Evolutionary conservation across 2,329 filamentous ascomycete genomes (phyloP).

Genomic region (Exophiala sp.): DNA sequence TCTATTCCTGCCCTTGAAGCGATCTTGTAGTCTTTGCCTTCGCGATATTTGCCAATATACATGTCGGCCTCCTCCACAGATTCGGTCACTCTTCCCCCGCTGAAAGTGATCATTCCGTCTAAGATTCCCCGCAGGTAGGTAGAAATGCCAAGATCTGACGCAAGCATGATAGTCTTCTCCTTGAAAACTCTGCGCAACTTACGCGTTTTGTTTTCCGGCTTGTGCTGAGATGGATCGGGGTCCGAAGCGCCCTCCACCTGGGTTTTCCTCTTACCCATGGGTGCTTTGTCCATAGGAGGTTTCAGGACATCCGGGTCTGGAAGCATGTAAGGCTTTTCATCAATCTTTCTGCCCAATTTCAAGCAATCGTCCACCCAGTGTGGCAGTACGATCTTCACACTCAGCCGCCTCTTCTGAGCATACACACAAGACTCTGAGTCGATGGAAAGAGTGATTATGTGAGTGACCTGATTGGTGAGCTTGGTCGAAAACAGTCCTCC

Average conservation of each 20-base stretch:
- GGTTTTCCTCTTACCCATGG: constrained; percentile 52
- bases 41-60: constrained; percentile 80
- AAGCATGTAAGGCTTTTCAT: constrained; percentile 76
- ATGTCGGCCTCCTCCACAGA: constrained; percentile 67
- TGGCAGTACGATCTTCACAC: constrained; percentile 78
- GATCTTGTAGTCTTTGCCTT: constrained; percentile 68
- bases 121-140: constrained; percentile 62
- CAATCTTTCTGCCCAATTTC: constrained; percentile 83
- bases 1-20: constrained; percentile 73
- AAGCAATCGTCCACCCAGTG: constrained; percentile 91
- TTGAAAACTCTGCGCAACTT: constrained; percentile 64
- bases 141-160: constrained; percentile 65
- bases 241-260: constrained; percentile 61
- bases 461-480: constrained; percentile 70
- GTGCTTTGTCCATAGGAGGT: constrained; percentile 47
- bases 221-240: constrained; percentile 33
- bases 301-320: constrained; percentile 80
- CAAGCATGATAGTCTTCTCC: constrained; percentile 70
- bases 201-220: constrained; percentile 31
- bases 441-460: constrained; percentile 75
- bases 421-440: constrained; percentile 65
- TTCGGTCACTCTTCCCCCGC: constrained; percentile 64
- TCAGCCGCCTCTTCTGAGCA: constrained; percentile 59
- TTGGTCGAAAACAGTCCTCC: constrained; percentile 73
- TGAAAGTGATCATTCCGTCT: constrained; percentile 61